Conservation (phyloP, 768 basidiomycete species). For the Serendipita vermifera region DNA sequence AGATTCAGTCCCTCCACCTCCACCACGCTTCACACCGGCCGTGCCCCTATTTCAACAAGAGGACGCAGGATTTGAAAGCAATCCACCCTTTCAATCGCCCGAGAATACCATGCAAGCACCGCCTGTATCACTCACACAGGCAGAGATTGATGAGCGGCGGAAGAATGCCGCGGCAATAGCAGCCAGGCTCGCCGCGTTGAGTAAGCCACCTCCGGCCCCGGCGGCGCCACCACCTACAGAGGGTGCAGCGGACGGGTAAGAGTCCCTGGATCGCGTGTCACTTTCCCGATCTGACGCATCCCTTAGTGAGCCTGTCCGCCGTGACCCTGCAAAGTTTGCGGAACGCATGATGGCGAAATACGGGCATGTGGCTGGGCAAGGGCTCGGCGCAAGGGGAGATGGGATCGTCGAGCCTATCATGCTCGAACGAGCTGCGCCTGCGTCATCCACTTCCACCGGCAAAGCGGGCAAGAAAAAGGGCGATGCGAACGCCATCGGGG, state of each 20-base stretch:
- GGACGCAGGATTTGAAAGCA: too few species aligned
- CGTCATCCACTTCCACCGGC: too few species aligned
- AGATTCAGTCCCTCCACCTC: slow-evolving; percentile 44
- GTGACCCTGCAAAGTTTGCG: slow-evolving; percentile 64
- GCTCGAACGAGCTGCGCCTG: slow-evolving; percentile 44
- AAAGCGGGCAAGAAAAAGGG: slow-evolving; percentile 24
- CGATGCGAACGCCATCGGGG: slow-evolving; percentile 22
- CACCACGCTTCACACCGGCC: slow-evolving; percentile 24
- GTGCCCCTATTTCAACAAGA: too few species aligned
- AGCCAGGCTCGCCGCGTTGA: slow-evolving; percentile 36
- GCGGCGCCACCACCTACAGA: slow-evolving; percentile 24
- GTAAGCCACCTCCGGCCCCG: slow-evolving; percentile 35
- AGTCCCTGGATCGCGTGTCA: neutral
- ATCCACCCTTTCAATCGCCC: too few species aligned
- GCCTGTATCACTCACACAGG: slow-evolving; percentile 38
- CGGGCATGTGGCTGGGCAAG: slow-evolving; percentile 91
- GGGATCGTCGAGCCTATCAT: slow-evolving; percentile 84
- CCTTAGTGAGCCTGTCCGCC: slow-evolving; percentile 20
- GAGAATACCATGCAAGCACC: slow-evolving; percentile 44
- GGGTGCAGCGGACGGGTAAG: slow-evolving; percentile 20
- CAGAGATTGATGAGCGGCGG: slow-evolving; percentile 35
- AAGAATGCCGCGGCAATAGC: slow-evolving; percentile 76
- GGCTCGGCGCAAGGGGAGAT: slow-evolving; percentile 67
- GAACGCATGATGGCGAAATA: slow-evolving; percentile 88
- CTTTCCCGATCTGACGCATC: too few species aligned